Conservation (phyloP, 1,284 basidiomycete genomes). For the Sphaerobolus stellatus region DNA sequence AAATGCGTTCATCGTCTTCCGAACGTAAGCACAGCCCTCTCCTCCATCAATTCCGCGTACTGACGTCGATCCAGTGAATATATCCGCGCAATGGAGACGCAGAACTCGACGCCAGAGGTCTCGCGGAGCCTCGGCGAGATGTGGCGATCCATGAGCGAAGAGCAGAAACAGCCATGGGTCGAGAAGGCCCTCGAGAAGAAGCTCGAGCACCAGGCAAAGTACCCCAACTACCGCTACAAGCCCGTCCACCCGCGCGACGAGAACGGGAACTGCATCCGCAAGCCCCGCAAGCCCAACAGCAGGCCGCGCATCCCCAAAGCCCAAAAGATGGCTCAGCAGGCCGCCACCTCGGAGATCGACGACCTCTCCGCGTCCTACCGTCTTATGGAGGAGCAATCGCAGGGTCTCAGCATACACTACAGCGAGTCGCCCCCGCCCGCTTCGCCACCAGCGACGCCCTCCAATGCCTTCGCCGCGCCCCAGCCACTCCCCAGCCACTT, state of each 20-base stretch:
- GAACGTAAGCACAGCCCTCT: slow-evolving; percentile 30
- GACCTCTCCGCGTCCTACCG: slow-evolving; percentile 1
- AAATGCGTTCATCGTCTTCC: slow-evolving; percentile 94
- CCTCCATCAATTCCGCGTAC: not conserved
- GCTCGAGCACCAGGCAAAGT: slow-evolving; percentile 66
- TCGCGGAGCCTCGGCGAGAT: slow-evolving; percentile 72
- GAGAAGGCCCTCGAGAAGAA: slow-evolving; percentile 60
- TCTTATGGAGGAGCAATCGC: not conserved
- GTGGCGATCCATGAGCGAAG: slow-evolving; percentile 68
- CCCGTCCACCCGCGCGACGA: slow-evolving; percentile 46
- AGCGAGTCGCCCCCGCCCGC: not conserved
- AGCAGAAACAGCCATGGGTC: slow-evolving; percentile 71
- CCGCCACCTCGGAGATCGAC: not conserved
- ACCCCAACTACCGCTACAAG: slow-evolving; percentile 69
- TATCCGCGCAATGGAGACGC: slow-evolving; percentile 5
- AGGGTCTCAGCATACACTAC: not conserved
- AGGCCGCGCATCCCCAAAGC: slow-evolving; percentile 3
- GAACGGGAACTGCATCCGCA: slow-evolving; percentile 12
- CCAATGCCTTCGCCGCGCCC: not conserved
- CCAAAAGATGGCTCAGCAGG: not conserved
- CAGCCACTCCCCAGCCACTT: not conserved
- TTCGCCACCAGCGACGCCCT: not conserved
- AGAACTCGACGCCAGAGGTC: slow-evolving; percentile 25
- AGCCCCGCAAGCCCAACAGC: slow-evolving; percentile 11
- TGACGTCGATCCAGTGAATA: not conserved